Evolutionary conservation across 192 early-diverging fungal genomes (phyloP), one percentile per base, ranked within the genome.

Genomic region (Diversispora epigaea): DNA sequence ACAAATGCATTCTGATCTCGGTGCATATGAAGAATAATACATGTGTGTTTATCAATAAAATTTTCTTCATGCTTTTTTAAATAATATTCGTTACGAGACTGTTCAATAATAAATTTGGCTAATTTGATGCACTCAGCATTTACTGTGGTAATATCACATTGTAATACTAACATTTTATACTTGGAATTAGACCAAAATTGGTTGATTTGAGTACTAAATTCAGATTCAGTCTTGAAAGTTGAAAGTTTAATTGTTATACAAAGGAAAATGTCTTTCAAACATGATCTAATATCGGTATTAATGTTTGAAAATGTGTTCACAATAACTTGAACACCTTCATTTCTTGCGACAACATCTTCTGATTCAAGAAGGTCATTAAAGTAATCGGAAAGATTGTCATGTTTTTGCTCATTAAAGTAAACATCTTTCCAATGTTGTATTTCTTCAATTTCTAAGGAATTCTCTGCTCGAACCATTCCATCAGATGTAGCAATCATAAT

Each of bases 1-100:
- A 25, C 8, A 21, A 19, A 43, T 25, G n/a, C 19, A 17, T 43
- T n/a, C n/a, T 74, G 72, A 74, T 25, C 72, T 45, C 72, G 62
- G 15, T 74, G 72, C 25, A 67, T 63, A 74, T 74, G 72, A 32
- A 76, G 50, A 15, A 76, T 76, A 21, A 76, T 76, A 22, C 74
- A 76, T 3, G 63, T 62, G 55, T 67, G 52, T 52, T 76, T 76
- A 11, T 14, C n/a, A n/a, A n/a, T 47, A 54, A 54, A 54, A 17
- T 0, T 12, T 54, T 54, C 50, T 54, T 54, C 14, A 4, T 54
- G 14, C 0, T 12, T 0, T 54, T 25, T 49, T 1, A 46, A 0
- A 12, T 67, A 57, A 67, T 76, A 76, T 67, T 76, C 74, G 66
- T 14, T 2, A 32, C 74, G 74, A 47, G 32, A 63, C 41, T 66